Percentiles rank a stretch among this genome's conserved stretches.
These are phyloP conservation scores for Aspergillus egyptiacus DNA, from an alignment of 495 filamentous ascomycete species.

Conservation along the genomic window DNA sequence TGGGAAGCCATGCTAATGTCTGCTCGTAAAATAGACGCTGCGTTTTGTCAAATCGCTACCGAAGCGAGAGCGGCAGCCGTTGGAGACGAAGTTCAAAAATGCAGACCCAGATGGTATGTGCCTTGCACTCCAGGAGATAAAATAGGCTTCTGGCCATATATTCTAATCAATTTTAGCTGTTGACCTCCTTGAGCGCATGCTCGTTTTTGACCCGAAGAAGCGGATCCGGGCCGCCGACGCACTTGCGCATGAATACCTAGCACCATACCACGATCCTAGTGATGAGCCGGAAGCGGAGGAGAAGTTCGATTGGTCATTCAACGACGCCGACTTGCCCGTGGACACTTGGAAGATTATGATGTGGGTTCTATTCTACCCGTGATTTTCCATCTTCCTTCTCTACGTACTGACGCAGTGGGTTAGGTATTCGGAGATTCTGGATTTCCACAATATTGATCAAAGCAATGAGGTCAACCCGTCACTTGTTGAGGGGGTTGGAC, in stretches of 20 bases:
- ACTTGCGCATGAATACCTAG: constrained; percentile 85
- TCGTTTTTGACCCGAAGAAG: constrained; percentile 94
- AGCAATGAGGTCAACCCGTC: constrained; percentile 34
- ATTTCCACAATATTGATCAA: constrained; percentile 93
- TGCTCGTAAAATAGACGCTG: constrained; percentile 61
- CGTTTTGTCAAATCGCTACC: constrained; percentile 96
- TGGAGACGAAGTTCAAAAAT: constrained; percentile 91
- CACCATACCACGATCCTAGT: constrained; percentile 93
- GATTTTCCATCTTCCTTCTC: neutral
- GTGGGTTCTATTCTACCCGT: constrained; percentile 43
- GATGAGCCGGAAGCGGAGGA: constrained; percentile 94
- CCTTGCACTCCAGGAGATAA: neutral
- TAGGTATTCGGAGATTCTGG: constrained; percentile 99
- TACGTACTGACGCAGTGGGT: constrained; percentile 16
- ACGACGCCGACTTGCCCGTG: constrained; percentile 93
- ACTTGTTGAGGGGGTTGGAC: constrained; percentile 30
- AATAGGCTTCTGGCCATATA: neutral
- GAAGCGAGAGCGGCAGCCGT: constrained; percentile 86
- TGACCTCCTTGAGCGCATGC: constrained; percentile 91
- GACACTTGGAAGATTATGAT: constrained; percentile 99
- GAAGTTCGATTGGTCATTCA: constrained; percentile 99
- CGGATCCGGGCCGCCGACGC: constrained; percentile 78
- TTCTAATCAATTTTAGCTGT: constrained; percentile 55
- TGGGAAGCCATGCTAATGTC: constrained; percentile 8
- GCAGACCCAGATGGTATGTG: constrained; percentile 84